These are phyloP conservation scores for Hymenochaete sp. DNA, from an alignment of 1,284 basidiomycete species.

Conservation along the genomic window DNA sequence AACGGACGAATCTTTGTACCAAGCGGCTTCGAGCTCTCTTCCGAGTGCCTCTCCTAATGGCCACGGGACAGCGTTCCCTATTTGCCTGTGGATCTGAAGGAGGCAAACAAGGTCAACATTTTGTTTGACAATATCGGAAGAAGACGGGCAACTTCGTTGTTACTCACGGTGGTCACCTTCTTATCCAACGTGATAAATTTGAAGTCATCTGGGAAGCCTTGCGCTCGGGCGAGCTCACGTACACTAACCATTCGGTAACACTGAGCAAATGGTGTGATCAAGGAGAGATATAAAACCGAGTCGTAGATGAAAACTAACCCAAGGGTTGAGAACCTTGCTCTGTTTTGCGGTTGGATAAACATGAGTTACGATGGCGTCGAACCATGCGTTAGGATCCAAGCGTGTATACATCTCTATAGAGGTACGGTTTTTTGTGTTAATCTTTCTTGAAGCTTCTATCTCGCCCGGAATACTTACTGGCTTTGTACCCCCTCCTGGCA, in stretches of 20 bases:
- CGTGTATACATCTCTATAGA: conserved; percentile 50
- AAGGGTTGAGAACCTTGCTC: conserved; percentile 53
- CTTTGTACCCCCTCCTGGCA: conserved; percentile 40
- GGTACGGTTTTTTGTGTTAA: neutral
- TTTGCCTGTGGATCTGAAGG: conserved; percentile 61
- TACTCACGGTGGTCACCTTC: conserved; percentile 50
- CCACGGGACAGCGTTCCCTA: conserved; percentile 69
- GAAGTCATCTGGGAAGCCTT: conserved; percentile 69
- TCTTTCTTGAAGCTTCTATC: neutral
- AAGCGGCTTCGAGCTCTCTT: conserved; percentile 41
- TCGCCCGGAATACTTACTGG: conserved; percentile 30
- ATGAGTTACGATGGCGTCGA: conserved; percentile 66
- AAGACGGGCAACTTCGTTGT: neutral
- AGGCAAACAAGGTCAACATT: neutral
- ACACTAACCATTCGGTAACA: conserved; percentile 59
- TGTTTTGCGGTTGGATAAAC: conserved; percentile 69
- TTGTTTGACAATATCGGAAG: neutral
- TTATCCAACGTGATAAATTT: conserved; percentile 43
- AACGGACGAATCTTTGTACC: conserved; percentile 29
- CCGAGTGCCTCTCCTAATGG: conserved; percentile 55
- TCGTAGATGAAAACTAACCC: conserved; percentile 30
- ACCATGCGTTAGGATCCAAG: conserved; percentile 42
- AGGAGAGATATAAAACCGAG: conserved; percentile 2
- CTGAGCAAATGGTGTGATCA: conserved; percentile 26
- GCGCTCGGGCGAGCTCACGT: conserved; percentile 64